Base-by-base conservation (phyloP, 2,329 filamentous ascomycete species). In the Botryotinia convoluta region DNA sequence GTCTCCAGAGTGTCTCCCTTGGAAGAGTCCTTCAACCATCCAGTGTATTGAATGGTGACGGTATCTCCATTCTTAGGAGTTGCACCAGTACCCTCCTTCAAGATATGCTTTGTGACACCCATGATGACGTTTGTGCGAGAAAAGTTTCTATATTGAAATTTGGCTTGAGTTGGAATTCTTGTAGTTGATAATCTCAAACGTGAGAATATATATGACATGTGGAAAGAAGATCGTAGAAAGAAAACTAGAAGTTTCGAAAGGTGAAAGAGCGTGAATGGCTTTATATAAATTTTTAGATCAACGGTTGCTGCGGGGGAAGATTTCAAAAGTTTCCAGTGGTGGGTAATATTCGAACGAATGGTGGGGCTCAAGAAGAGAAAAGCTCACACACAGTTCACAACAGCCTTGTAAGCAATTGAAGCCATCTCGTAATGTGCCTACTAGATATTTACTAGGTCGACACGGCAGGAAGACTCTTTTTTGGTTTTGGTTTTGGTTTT, bases 31-130 rank as follows among this genome's bases (percentile, higher is more conserved):
- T 92, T 92, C 76, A 98, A 87, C 84, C 86, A 97, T 79, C 96
- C 96, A 60, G 92, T 96, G 87, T 98, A 98, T 84, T 96, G 90
- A 81, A 98, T 97, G 80, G 88, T 89, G 80, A 98, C 93, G 39
- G 84, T 89, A 82, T 98, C 90, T 77, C 93, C 92, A 26, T 81
- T 79, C 77, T 84, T 81, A 73, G 95, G 93, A 77, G 7, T 61
- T 7, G 83, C 85, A 73, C 87, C 86, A 79, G 87, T 87, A 80
- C 95, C 95, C 76, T 87, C 83, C 51, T 84, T 80, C 78, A 91
- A 82, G 76, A 88, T 83, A 68, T 86, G 87, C 86, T 94, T 97
- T 74, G 85, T 87, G 80, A 97, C 93, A 82, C 87, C 91, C 92
- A 94, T 94, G 77, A 57, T 80, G 76, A 77, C 77, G 75, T 77